phyloP scores from a whole-genome alignment of 495 filamentous ascomycete genomes.

The Antarctomyces pellizariae region DNA sequence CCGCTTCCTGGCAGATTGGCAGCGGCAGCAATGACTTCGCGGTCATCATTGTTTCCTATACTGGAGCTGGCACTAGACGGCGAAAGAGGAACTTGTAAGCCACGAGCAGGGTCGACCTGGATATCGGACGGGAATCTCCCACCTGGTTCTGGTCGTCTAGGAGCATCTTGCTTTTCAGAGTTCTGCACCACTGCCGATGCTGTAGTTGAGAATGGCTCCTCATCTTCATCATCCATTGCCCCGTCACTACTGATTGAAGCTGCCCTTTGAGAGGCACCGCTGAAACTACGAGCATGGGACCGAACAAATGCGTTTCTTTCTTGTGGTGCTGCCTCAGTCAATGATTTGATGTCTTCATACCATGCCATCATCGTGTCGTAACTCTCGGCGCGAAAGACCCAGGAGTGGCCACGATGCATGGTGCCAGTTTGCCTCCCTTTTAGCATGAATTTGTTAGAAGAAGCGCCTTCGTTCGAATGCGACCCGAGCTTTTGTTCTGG shows the following conservation, averaged over 20 bases:
- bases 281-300: constrained; percentile 49
- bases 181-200: constrained; percentile 24
- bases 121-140: constrained; percentile 80
- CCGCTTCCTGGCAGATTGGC: constrained; percentile 26
- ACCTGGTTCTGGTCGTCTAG: constrained; percentile 52
- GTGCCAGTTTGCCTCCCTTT: constrained; percentile 84
- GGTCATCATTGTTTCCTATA: constrained; percentile 26
- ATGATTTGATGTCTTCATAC: constrained; percentile 75
- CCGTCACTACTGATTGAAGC: constrained; percentile 46
- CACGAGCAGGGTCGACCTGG: constrained; percentile 42
- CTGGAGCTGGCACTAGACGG: constrained; percentile 55
- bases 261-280: constrained; percentile 38
- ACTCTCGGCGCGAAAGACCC: constrained; percentile 91
- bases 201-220: constrained; percentile 51
- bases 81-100: constrained; percentile 52
- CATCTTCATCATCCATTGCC: constrained; percentile 61
- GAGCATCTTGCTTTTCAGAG: constrained; percentile 21
- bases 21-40: constrained; percentile 28
- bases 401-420: constrained; percentile 88
- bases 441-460: constrained; percentile 94
- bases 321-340: constrained; percentile 75
- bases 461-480: constrained; percentile 59
- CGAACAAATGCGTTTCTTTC: constrained; percentile 73
- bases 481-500: constrained; percentile 89
- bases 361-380: constrained; percentile 93